Evolutionary conservation across 441 rosid species (phyloP), one percentile per base, ranked within the genome.

Genomic region (Breynia disticha): DNA sequence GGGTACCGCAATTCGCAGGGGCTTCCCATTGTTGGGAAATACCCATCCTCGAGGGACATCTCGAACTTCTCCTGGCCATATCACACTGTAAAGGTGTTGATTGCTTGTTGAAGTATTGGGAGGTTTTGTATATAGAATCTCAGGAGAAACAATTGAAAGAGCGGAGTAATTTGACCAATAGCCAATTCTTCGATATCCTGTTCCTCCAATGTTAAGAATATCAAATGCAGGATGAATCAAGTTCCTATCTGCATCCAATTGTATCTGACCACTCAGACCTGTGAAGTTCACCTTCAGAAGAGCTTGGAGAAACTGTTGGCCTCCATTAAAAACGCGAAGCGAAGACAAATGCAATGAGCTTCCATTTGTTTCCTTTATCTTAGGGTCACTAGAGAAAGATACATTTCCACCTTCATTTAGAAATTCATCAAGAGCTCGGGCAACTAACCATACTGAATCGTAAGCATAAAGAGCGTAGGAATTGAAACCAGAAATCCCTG

Each of bases 361-460:
- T 48, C 65, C 65, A 59, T 74, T 86, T 42, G 67, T 59, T 39
- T 73, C 65, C 0, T 44, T 66, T 66, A 87, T 60, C 47, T 64
- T 80, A 1, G 80, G 83, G 64, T 86, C 96, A 19, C 16, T 1
- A 11, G 95, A 83, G 75, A 80, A 84, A 60, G 95, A 78, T 57
- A 83, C 41, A 48, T 67, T 68, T 57, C 87, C 83, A 19, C 83
- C 89, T 60, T 72, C 61, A 1, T 51, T 66, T 67, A 87, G 56
- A 67, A 79, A 91, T 50, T 49, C 50, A 39, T 83, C 82, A 5
- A 91, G 89, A 57, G 95, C 95, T 18, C 62, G 82, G 46, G 98
- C 96, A 65, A 74, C 90, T 65, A 91, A 73, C 96, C 93, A 85
- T 54, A 91, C 87, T 14, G 95, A 76, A 78, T 91, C 98, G 60